These are phyloP conservation scores for Selaginella tamariscina DNA, from an alignment of 75 land plant species.

Conservation along the genomic window DNA sequence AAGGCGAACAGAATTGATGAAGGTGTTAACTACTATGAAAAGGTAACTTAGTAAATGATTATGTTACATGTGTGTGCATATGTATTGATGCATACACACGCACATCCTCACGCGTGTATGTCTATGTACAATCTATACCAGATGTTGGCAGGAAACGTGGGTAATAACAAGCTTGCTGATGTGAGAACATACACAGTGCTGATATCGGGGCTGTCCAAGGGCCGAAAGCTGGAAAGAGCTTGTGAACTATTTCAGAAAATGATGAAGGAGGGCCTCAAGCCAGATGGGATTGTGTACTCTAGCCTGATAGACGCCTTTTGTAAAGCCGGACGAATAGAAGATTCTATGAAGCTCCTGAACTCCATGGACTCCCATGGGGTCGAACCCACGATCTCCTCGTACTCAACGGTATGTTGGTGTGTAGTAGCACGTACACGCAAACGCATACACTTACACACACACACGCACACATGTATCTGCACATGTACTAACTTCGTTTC, in stretches of 20 bases:
- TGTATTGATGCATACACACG: no score
- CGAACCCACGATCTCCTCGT: background rate
- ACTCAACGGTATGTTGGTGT: background rate
- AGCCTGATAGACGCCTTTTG: background rate
- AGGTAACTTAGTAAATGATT: no score
- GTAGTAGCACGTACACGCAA: no score
- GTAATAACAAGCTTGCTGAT: background rate
- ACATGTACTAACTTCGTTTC: no score
- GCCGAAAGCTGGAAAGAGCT: background rate
- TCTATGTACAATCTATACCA: no score
- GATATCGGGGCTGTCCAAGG: background rate
- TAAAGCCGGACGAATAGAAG: background rate
- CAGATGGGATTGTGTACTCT: background rate
- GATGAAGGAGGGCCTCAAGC: background rate
- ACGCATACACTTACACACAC: no score
- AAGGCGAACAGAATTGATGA: background rate
- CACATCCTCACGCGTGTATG: no score
- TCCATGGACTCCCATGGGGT: background rate
- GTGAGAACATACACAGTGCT: background rate
- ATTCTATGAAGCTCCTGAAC: background rate
- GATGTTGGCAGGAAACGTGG: background rate
- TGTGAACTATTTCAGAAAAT: background rate
- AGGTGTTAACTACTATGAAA: background rate
- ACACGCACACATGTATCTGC: no score
- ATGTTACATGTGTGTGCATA: no score